Conservation (phyloP, 2,329 filamentous ascomycete genomes). For the Cladophialophora psammophila region DNA sequence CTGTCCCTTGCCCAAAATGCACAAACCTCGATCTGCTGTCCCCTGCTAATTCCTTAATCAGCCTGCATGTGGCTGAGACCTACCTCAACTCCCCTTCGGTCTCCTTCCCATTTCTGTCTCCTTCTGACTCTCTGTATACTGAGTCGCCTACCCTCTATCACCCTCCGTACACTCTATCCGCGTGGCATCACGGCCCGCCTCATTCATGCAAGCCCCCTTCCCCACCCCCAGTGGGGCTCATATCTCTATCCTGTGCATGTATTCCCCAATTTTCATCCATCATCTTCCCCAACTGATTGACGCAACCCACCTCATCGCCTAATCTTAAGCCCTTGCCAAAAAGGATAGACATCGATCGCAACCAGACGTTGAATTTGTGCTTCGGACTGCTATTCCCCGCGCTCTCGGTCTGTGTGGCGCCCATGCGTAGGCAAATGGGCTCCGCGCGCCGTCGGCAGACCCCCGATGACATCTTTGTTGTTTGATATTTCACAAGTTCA, state of each 20-base stretch:
- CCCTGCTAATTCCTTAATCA: conserved; percentile 2
- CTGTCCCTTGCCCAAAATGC: neutral
- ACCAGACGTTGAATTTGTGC: neutral
- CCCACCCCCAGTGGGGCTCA: conserved; percentile 1
- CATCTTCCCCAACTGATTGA: conserved; percentile 10
- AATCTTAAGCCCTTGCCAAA: neutral
- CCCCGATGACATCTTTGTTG: neutral
- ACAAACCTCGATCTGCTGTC: conserved; percentile 4
- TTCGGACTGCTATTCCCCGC: neutral
- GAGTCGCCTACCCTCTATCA: neutral
- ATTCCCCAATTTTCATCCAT: neutral
- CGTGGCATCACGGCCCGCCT: neutral
- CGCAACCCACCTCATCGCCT: neutral
- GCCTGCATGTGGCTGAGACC: conserved; percentile 4
- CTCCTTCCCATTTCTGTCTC: neutral
- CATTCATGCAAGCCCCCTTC: neutral
- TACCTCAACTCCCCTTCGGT: neutral
- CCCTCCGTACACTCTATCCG: neutral
- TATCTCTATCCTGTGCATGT: neutral
- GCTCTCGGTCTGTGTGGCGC: neutral
- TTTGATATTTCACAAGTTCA: neutral
- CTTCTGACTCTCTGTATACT: conserved; percentile 1
- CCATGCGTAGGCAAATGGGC: too few relatives aligned
- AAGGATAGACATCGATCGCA: neutral
- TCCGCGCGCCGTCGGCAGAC: neutral